Base-by-base conservation (phyloP, 2,329 filamentous ascomycete genomes). In the Coniochaeta sp. region DNA sequence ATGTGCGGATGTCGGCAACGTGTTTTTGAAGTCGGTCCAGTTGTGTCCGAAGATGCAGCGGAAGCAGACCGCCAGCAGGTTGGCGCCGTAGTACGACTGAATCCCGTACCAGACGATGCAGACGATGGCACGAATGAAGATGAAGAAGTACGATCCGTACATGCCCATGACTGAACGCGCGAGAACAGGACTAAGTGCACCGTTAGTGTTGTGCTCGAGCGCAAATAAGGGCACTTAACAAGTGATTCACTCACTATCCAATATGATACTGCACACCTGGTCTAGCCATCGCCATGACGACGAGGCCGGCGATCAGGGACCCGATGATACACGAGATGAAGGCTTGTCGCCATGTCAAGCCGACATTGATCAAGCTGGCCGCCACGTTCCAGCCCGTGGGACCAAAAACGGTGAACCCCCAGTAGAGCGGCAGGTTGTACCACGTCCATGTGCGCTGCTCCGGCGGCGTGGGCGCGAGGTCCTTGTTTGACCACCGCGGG, bases 61-160 rank as follows among this genome's bases (percentile, higher is more conserved):
- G 28, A 56, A 36, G 52, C 52, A 56, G 28, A 36, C 33, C 28
- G 52, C 24, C 28, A 56, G 17, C 26, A 56, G 33, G 26, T 56
- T 33, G n/a, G 28, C 52, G 28, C 26, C 52, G 14, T 33, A 56
- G 54, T 57, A 60, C 12, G 55, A 26, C 52, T 60, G 59, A n/a
- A 60, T 60, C 6, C 59, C 59, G 31, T 47, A 60, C 52, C 34
- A 57, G 17, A 57, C 28, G 54, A 57, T 58, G 40, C 38, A 31
- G 8, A 58, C 31, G 17, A 60, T 17, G 6, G 55, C 38, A 24
- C 59, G 59, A n/a, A 58, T 50, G 38, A 57, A 31, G 54, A 60
- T 40, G 59, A 60, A 57, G 43, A 47, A 60, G 43, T 44, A 60
- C 12, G 54, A 57, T 17, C 59, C 59, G 19, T 58, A 60, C 40